Evolutionary conservation across 140 eudicot genomes (phyloP), one percentile per base, ranked within the genome.

Genomic region (Erigeron philadelphicus): DNA sequence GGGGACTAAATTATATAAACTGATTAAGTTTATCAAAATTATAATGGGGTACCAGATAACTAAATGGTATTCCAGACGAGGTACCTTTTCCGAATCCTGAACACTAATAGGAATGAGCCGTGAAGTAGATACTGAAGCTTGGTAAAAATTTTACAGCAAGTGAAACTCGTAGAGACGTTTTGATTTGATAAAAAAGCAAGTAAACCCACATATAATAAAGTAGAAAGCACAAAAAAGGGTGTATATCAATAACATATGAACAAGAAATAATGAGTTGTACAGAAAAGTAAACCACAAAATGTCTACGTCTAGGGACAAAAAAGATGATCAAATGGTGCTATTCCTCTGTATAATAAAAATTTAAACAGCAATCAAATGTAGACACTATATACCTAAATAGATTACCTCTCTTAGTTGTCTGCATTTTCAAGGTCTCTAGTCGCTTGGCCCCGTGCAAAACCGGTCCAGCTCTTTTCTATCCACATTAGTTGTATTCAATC

Each of bases 191-290:
- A 31, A 31, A 31, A 31, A 31, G 38, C 38, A 31, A 1, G 3
- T 2, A 3, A 47, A 23, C 47, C 11, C 43, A 47, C 53, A 61
- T 4, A 63, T 9, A 4, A 42, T 9, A 15, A 12, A 61, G 7
- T 38, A 63, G 68, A 63, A 41, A 42, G 9, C 48, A 16, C 7
- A 15, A 65, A 64, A 61, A 44, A 63, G 64, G 76, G 62, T 38
- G 80, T 76, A 76, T 76, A 52, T 23, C 45, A 76, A 72, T 72
- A 77, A 68, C 38, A 77, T 77, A 77, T 77, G 77, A 77, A 77
- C 78, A 77, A 40, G 68, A 66, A 46, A 70, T 47, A 61, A 61
- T 40, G 77, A 77, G 81, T 71, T 46, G 59, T 77, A 72, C 81
- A 77, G 9, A 19, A 60, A 77, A 23, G 17, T 15, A 57, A 77